phyloP scores from a whole-genome alignment of 2,329 filamentous ascomycete species.

The Alternaria sp. region DNA sequence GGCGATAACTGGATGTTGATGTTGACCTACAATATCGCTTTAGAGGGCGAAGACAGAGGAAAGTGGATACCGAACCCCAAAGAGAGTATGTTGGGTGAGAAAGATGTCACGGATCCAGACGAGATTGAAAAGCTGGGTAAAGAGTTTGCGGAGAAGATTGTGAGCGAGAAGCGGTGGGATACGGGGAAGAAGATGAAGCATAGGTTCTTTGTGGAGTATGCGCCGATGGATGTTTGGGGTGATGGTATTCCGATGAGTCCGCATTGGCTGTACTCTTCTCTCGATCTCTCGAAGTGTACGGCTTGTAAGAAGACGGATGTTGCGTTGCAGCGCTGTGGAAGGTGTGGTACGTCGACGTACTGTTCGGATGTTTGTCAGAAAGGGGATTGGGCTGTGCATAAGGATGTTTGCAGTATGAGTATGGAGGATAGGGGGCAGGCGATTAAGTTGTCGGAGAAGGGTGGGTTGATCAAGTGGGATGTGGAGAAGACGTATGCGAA shows the following conservation, averaged over 20 bases:
- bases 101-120: slow-evolving; percentile 13
- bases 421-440: slow-evolving; percentile 29
- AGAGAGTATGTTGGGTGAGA: slow-evolving; percentile 28
- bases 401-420: slow-evolving; percentile 26
- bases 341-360: slow-evolving; percentile 32
- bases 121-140: slow-evolving; percentile 16
- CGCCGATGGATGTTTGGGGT: slow-evolving; percentile 33
- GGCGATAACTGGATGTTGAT: slow-evolving; percentile 29
- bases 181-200: slow-evolving; percentile 24
- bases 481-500: slow-evolving; percentile 16
- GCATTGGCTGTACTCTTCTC: slow-evolving; percentile 25
- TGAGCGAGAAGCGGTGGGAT: slow-evolving; percentile 18
- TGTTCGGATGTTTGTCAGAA: slow-evolving; percentile 25
- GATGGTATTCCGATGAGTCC: slow-evolving; percentile 32
- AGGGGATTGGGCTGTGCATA: slow-evolving; percentile 31
- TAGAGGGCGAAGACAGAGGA: slow-evolving; percentile 3
- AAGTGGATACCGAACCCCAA: slow-evolving; percentile 25
- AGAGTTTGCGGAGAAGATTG: slow-evolving; percentile 1
- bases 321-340: slow-evolving; percentile 23
- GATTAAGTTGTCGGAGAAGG: slow-evolving; percentile 25
- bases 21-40: slow-evolving; percentile 25
- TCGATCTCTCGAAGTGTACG: slow-evolving; percentile 21
- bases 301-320: slow-evolving; percentile 7
- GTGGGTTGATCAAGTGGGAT: slow-evolving; percentile 31
- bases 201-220: slow-evolving; percentile 29